These are phyloP conservation scores for Russula earlei DNA, from an alignment of 768 basidiomycete species.

Conservation along the genomic window DNA sequence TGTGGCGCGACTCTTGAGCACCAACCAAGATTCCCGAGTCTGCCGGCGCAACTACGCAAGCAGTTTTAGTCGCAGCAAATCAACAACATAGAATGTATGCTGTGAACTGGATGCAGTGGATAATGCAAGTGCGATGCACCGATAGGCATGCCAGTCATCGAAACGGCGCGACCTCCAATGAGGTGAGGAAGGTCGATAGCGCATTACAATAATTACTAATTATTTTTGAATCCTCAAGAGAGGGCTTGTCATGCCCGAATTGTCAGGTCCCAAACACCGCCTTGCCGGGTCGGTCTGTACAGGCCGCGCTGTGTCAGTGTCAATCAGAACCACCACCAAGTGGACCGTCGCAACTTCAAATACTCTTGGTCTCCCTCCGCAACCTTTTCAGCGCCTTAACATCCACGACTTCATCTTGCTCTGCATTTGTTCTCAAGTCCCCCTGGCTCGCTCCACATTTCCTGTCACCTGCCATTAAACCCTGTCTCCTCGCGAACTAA, in stretches of 20 bases:
- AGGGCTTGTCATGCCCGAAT: too few species aligned
- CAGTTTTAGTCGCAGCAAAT: too few species aligned
- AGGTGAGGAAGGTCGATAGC: too few species aligned
- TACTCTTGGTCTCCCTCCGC: not conserved
- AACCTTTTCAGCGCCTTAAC: not conserved
- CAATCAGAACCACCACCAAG: conserved; percentile 4
- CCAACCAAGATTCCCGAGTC: too few species aligned
- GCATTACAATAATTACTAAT: not conserved
- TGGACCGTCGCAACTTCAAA: not conserved
- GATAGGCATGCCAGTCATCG: too few species aligned
- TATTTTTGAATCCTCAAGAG: conserved; percentile 5
- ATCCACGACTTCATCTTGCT: not conserved
- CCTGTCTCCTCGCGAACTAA: not conserved
- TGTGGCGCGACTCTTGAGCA: too few species aligned
- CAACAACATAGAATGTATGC: too few species aligned
- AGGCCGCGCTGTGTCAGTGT: conserved; percentile 1
- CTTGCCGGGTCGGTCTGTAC: conserved; percentile 3
- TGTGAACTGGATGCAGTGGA: too few species aligned
- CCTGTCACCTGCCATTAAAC: not conserved
- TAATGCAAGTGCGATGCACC: too few species aligned
- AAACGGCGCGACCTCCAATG: too few species aligned
- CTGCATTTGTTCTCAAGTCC: not conserved
- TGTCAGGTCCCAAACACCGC: too few species aligned
- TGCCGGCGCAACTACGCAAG: too few species aligned
- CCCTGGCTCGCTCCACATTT: not conserved